A percentile compares a stretch with the other conserved stretches of the same genome.
Evolutionary conservation across 805 yeast species (phyloP).

Genomic region (Millerozyma acaciae): DNA sequence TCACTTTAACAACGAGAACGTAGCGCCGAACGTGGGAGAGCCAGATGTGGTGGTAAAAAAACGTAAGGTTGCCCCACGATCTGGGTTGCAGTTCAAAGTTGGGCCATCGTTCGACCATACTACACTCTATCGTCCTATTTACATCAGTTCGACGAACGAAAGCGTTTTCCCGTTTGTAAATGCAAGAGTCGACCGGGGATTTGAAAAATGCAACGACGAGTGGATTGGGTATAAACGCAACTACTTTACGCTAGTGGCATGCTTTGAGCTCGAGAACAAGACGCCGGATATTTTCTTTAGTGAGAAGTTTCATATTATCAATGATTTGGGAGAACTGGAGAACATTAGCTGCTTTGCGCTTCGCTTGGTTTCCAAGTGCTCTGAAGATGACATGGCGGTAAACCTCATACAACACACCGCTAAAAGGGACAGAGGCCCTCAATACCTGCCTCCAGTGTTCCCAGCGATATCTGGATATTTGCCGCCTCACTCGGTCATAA

Average conservation of each 20-base stretch:
- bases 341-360: conserved; percentile 49
- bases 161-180: conserved; percentile 36
- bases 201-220: conserved; percentile 44
- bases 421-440: conserved; percentile 71
- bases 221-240: conserved; percentile 75
- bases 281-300: conserved; percentile 25
- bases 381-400: conserved; percentile 46
- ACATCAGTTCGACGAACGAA: conserved; percentile 19
- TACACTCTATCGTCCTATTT: conserved; percentile 18
- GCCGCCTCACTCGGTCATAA: conserved; percentile 54
- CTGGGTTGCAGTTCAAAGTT: conserved; percentile 58
- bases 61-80: conserved; percentile 58
- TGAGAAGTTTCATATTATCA: conserved; percentile 30
- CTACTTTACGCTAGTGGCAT: conserved; percentile 60
- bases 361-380: conserved; percentile 48
- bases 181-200: conserved; percentile 65
- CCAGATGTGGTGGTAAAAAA: conserved; percentile 4
- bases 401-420: conserved; percentile 67
- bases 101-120: conserved; percentile 57
- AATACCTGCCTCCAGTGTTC: conserved; percentile 51
- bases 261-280: conserved; percentile 39
- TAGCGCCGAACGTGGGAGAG: neutral
- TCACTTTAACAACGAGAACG: neutral
- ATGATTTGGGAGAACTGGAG: conserved; percentile 13
- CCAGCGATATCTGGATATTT: conserved; percentile 55